Evolutionary conservation across 2,329 filamentous ascomycete genomes (phyloP), one percentile per base, ranked within the genome.

Genomic region (Calonectria pauciramosa): DNA sequence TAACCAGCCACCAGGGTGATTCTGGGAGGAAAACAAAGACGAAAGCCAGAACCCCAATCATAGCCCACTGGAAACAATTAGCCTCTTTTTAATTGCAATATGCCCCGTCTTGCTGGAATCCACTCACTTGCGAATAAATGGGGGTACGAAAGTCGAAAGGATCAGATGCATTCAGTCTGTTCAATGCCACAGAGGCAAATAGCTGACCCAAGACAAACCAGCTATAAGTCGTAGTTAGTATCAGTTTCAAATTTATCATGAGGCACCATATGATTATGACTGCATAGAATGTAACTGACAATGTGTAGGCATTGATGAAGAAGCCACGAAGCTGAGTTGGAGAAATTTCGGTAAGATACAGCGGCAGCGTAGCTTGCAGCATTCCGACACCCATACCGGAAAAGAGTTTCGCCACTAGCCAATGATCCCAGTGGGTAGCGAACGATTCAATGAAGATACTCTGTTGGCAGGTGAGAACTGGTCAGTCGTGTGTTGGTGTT

Each of bases 331-430:
- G 63, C 38, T 76, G 74, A 11, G 72, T 74, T 23, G 76, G 76
- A 3, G 76, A 69, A n/a, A 74, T 74, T 18, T 77, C 76, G 2
- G 76, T 70, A 1, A 77, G 68, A 23, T 77, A 77, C 5, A 77
- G 51, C 7, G 74, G 76, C 30, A 77, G 18, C 14, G 76, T 76
- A 4, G 74, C 70, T 14, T 77, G 76, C 6, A 77, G 36, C 66
- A 74, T 72, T 28, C 76, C 76, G 11, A 77, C 74, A 4, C 74
- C 76, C 59, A 77, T 72, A 11, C 74, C 76, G 7, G 74, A 74
- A 14, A 77, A 68, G 26, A 77, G 47, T 36, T 76, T 77, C 16
- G 74, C 76, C 10, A 75, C 74, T 3, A 76, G 63, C 76, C 76
- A 77, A 16, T 76, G 71, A 20, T 75, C 63, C 76, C 76, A 77